Conservation (phyloP, 2,329 filamentous ascomycete genomes). For the Fusarium sp. region DNA sequence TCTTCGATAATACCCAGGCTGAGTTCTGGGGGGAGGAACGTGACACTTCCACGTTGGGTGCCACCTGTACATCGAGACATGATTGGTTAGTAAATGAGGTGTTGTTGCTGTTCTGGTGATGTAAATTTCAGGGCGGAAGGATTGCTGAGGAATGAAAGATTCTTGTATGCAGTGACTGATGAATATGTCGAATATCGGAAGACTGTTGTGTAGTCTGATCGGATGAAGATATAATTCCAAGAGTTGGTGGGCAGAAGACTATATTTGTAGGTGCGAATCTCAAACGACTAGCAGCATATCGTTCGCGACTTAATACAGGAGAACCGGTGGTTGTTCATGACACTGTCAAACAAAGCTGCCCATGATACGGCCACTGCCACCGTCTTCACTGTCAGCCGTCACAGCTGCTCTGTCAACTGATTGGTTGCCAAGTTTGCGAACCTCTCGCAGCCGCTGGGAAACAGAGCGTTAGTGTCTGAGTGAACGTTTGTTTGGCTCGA, state of each 20-base stretch:
- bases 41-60: no score
- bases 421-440: not conserved
- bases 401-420: not conserved
- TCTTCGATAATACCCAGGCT: not conserved
- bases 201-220: not conserved
- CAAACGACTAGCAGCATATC: accelerated
- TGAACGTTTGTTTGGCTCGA: no score
- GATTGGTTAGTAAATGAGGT: not conserved
- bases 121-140: not conserved
- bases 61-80: not conserved
- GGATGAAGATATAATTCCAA: not conserved
- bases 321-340: not conserved
- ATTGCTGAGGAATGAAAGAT: not conserved
- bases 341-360: not conserved
- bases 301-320: not conserved
- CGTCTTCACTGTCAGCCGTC: no score
- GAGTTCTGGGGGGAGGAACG: not conserved
- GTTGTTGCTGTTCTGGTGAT: no score
- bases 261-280: not conserved
- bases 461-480: not conserved
- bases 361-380: not conserved
- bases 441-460: not conserved
- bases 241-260: not conserved
- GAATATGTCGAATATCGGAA: not conserved
- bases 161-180: not conserved